Evolutionary conservation across 441 rosid genomes (phyloP), one percentile per base, ranked within the genome.

Genomic region (Brassica balearica): DNA sequence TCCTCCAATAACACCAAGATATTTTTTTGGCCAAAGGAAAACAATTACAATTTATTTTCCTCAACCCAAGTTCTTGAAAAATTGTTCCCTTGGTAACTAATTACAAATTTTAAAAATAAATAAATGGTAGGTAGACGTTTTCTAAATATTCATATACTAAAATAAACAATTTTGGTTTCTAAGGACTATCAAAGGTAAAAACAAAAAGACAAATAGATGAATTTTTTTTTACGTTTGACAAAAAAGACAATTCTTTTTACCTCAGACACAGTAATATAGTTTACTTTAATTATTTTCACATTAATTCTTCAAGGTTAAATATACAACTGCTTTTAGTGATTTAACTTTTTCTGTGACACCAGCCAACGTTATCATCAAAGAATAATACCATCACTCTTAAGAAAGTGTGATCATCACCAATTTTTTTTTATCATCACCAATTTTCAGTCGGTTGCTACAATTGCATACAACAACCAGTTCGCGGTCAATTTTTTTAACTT

Each of bases 341-440:
- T 14, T 53, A 53, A 53, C 58, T 53, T 53, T 14, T 14, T 11
- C 55, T 48, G 55, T 53, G 58, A 53, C 58, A 53, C 8, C 19
- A 53, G 20, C 58, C 58, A 53, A 53, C 20, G 6, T 53, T 53
- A 53, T 53, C 58, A 53, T 53, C 58, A 15, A 53, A 53, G 20
- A 14, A 14, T 6, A 14, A 14, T 53, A 15, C 20, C 58, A 14
- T 53, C 58, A n/a, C 58, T 53, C 20, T 53, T 36, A 17, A 53
- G 58, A 53, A 14, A 53, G 58, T 53, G 58, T 53, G 14, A 53
- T 53, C 58, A 14, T 14, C 58, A 53, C 58, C 58, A 53, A 53
- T 14, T 53, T n/a, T 48, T 29, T 29, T 29, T 29, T 29, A 53
- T 53, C 58, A 14, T 14, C 58, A 53, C 58, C 58, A 53, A 53